Evolutionary conservation across 345 rosid species (phyloP), one percentile per base, ranked within the genome.

Genomic region (Boechera retrofracta): DNA sequence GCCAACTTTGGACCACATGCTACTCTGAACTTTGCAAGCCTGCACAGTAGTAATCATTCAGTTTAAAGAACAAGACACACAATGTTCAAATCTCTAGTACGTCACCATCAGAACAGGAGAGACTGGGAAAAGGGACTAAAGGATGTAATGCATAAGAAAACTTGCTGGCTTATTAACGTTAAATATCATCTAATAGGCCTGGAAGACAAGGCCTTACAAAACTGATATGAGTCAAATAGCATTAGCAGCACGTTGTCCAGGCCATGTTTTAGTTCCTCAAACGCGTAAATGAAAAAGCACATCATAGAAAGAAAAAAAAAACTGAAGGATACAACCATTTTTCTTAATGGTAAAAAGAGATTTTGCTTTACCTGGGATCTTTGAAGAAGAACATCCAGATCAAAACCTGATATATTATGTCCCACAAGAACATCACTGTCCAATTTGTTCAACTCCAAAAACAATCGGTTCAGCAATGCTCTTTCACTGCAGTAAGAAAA

Each of bases 1-100:
- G 44, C 99, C 99, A 80, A 95, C 81, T 86, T 91, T 95, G 83
- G 99, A 95, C 99, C 99, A 95, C 90, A 86, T 92, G 83, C 82
- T 84, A 85, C 96, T 86, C 58, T 88, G 85, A 73, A 95, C 99
- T 79, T 81, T 86, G 73, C 99, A 95, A 79, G 87, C 94, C 99
- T 95, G 83, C 75, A 80, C 39, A 38, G 36, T 33, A 52, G 13
- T 36, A 28, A 47, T 11, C 16, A 52, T 59, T 55, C 64, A 60
- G 51, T 26, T 71, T 47, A 64, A 54, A 59, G 39, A 61, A 74
- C 38, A 61, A 52, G 15, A 52, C 42, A 32, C 21, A 18, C 44
- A 41, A 54, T 32, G 57, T 52, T 52, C 38, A 36, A 16, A 64
- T 64, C 67, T 54, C 71, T 74, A 13, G 31, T 31, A 73, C 12